Percentiles rank a stretch among this genome's conserved stretches.
These are phyloP conservation scores for Ganoderma sp. DNA, from an alignment of 1,284 basidiomycete genomes.

Conservation along the genomic window DNA sequence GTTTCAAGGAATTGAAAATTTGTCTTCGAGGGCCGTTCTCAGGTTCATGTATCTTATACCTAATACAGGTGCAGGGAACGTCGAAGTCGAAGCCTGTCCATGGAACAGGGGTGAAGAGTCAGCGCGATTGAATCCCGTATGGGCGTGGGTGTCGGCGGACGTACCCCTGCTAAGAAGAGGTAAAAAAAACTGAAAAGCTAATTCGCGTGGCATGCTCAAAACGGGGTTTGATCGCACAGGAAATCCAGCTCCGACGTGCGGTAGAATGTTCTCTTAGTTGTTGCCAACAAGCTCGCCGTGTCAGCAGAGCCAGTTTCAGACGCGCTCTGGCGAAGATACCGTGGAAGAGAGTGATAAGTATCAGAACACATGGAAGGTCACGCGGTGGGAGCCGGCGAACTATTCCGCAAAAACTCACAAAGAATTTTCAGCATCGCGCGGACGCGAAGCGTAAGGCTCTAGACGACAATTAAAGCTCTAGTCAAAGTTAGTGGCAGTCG, in stretches of 20 bases:
- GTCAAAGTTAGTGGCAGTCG: not conserved
- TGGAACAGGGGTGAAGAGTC: not conserved
- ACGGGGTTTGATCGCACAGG: not conserved
- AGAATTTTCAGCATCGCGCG: conserved; percentile 13
- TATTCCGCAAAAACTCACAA: not conserved
- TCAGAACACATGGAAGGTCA: not conserved
- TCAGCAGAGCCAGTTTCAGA: not conserved
- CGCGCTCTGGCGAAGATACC: not conserved
- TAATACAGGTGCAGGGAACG: not conserved
- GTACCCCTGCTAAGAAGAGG: not conserved
- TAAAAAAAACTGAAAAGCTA: conserved; percentile 1
- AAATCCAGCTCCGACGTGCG: not conserved
- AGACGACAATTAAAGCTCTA: not conserved
- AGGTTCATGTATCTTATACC: not conserved
- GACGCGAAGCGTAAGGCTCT: conserved; percentile 4
- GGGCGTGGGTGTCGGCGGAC: not conserved
- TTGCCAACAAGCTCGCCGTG: not conserved
- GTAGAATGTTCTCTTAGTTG: not conserved
- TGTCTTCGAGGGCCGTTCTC: not conserved
- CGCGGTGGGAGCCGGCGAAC: not conserved
- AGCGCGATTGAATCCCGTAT: not conserved
- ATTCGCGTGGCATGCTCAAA: not conserved
- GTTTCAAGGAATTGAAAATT: not conserved
- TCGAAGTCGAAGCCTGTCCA: not conserved
- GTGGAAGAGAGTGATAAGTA: not conserved